Conservation (phyloP, 1,284 basidiomycete species). For the Testicularia cyperi region DNA sequence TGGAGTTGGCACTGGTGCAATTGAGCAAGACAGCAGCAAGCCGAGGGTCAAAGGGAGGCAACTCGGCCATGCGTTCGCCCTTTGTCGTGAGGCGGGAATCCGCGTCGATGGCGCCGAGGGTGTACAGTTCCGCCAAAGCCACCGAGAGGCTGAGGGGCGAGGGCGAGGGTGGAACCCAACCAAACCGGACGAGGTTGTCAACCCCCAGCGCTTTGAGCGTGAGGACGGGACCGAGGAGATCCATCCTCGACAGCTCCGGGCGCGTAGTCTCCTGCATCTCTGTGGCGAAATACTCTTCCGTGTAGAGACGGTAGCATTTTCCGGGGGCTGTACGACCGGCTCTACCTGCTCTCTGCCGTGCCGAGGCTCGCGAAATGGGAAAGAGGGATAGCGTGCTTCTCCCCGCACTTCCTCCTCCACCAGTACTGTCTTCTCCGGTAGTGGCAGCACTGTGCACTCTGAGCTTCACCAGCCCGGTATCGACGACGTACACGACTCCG, state of each 20-base stretch:
- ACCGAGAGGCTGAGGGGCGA: constrained; percentile 81
- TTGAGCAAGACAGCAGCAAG: no score
- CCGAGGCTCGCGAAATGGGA: constrained; percentile 59
- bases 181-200: constrained; percentile 82
- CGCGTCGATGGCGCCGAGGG: constrained; percentile 64
- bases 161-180: constrained; percentile 80
- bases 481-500: constrained; percentile 90
- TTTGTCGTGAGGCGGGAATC: constrained; percentile 63
- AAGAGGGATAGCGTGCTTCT: no score
- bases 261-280: constrained; percentile 70
- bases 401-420: no score
- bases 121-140: constrained; percentile 70
- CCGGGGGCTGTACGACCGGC: constrained; percentile 69
- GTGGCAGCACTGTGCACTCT: constrained; percentile 47
- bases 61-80: constrained; percentile 66
- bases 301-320: constrained; percentile 89
- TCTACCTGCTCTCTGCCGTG: constrained; percentile 60
- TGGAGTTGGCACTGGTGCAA: no score
- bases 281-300: constrained; percentile 66
- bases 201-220: constrained; percentile 86
- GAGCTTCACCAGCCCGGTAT: constrained; percentile 92
- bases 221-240: constrained; percentile 82
- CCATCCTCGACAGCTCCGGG: constrained; percentile 85
- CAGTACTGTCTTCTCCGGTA: constrained; percentile 4
- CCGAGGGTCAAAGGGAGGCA: no score